A percentile compares a stretch with the other conserved stretches of the same genome.
Conservation (phyloP, 441 rosid species). For the Bocquillonia castaneifolia region DNA sequence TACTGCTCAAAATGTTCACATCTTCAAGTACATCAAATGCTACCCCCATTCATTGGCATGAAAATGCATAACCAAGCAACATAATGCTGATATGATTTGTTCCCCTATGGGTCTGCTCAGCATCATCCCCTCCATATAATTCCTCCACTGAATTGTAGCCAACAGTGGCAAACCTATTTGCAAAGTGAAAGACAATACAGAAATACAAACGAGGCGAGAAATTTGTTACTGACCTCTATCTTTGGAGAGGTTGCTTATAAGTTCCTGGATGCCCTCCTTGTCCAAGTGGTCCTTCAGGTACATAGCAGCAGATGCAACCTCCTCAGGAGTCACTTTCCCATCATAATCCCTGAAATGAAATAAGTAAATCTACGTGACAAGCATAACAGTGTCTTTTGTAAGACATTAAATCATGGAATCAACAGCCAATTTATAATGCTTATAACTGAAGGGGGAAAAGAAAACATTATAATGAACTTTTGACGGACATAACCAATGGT, state of each 20-base stretch:
- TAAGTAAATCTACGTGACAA: constrained; percentile 6
- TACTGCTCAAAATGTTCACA: not conserved
- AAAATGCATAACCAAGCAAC: not conserved
- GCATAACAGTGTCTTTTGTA: not conserved
- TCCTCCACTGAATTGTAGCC: not conserved
- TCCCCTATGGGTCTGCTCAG: not conserved
- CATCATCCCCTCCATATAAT: not conserved
- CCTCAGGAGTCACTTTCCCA: constrained; percentile 89
- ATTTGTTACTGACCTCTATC: constrained; percentile 52
- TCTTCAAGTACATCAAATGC: constrained; percentile 1
- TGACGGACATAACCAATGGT: too few species aligned
- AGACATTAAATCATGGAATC: too few species aligned
- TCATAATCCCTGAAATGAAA: constrained; percentile 64
- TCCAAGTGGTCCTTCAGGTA: constrained; percentile 71
- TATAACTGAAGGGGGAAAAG: too few species aligned
- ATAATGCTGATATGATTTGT: not conserved
- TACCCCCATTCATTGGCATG: not conserved
- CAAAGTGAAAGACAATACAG: not conserved
- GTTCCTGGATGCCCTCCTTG: constrained; percentile 83
- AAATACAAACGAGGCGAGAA: not conserved
- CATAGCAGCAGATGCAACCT: constrained; percentile 78
- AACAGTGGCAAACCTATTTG: not conserved
- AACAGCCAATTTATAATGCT: too few species aligned
- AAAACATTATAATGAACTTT: too few species aligned
- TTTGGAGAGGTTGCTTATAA: constrained; percentile 73